Conservation (phyloP, 805 yeast species). For the Ascoidea rubescens region DNA sequence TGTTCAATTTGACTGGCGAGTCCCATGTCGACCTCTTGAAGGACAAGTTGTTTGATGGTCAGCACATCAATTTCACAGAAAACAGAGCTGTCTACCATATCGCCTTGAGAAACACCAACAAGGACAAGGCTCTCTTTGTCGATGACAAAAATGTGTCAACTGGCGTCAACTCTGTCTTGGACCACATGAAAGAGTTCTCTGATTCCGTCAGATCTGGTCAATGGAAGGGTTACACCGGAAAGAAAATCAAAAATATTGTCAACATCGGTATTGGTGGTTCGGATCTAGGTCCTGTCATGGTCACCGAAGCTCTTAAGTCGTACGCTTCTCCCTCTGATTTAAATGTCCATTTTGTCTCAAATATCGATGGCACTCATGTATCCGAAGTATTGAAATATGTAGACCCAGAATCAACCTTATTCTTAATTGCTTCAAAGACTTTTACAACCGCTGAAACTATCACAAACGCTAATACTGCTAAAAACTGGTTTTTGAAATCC, state of each 20-base stretch:
- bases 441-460: constrained; percentile 98
- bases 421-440: constrained; percentile 90
- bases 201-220: constrained; percentile 80
- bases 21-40: constrained; percentile 79
- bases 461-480: constrained; percentile 93
- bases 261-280: constrained; percentile 99
- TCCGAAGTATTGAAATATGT: constrained; percentile 74
- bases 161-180: constrained; percentile 82
- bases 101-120: constrained; percentile 88
- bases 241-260: constrained; percentile 83
- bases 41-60: constrained; percentile 86
- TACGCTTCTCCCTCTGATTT: constrained; percentile 59
- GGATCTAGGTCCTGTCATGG: constrained; percentile 98
- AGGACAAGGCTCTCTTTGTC: constrained; percentile 77
- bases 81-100: constrained; percentile 94
- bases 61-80: constrained; percentile 90
- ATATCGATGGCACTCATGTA: constrained; percentile 96
- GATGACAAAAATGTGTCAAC: constrained; percentile 49
- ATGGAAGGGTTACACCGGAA: constrained; percentile 97
- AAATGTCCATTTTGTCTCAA: constrained; percentile 85
- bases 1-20: constrained; percentile 76
- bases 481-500: constrained; percentile 75
- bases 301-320: constrained; percentile 92
- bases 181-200: constrained; percentile 94
- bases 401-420: constrained; percentile 84